A percentile compares a stretch with the other conserved stretches of the same genome.
Conservation (phyloP, 805 yeast genomes). For the Candida vartiovaarae region DNA sequence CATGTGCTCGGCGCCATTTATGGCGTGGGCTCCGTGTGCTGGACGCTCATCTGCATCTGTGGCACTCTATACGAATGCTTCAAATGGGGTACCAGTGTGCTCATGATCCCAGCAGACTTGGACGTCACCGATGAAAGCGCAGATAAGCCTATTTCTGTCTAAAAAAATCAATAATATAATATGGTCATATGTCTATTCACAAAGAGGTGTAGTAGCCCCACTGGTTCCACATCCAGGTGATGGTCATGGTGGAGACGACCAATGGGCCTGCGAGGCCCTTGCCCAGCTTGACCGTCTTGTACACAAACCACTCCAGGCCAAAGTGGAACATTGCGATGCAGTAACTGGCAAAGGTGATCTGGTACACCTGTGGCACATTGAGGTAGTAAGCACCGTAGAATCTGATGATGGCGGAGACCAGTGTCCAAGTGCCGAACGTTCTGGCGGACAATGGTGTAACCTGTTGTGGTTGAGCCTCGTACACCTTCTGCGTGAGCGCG, state of each 20-base stretch:
- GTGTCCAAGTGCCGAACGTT: conserved; percentile 98
- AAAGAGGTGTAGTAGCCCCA: conserved; percentile 45
- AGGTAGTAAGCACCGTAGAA: conserved; percentile 80
- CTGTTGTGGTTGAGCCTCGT: conserved; percentile 54
- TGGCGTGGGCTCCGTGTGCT: conserved; percentile 17
- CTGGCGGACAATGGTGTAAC: conserved; percentile 76
- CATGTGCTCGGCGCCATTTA: conserved; percentile 57
- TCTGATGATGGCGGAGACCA: conserved; percentile 77
- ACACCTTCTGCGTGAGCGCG: conserved; percentile 71
- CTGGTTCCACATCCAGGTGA: conserved; percentile 75
- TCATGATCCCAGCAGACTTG: background rate
- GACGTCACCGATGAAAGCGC: too few species aligned
- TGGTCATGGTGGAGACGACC: conserved; percentile 66
- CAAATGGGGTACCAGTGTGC: background rate
- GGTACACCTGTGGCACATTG: conserved; percentile 61
- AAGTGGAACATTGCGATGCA: conserved; percentile 82
- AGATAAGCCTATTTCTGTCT: too few species aligned
- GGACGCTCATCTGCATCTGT: conserved; percentile 5
- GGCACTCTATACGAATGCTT: background rate
- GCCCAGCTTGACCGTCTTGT: conserved; percentile 74
- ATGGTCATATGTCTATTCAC: background rate
- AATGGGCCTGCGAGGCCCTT: conserved; percentile 88
- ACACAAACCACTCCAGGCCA: conserved; percentile 72
- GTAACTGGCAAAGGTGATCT: conserved; percentile 74
- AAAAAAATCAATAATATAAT: too few species aligned